These are phyloP conservation scores for Alternaria panax DNA, from an alignment of 2,329 filamentous ascomycete genomes.

Conservation along the genomic window DNA sequence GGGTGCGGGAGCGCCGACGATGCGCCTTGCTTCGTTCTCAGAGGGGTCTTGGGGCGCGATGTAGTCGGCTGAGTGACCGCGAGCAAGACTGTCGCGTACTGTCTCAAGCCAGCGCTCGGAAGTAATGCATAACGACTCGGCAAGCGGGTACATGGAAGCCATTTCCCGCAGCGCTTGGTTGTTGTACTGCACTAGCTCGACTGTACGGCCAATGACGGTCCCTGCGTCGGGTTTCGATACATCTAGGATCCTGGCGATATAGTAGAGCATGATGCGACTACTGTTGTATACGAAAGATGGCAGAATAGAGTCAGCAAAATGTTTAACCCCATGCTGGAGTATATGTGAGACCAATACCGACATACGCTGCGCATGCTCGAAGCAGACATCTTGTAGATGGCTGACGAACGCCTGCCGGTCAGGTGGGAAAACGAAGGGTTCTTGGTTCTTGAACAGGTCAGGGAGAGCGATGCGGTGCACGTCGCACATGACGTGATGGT, in stretches of 20 bases:
- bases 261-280: constrained; percentile 45
- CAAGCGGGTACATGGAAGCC: constrained; percentile 43
- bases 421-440: constrained; percentile 39
- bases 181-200: constrained; percentile 43
- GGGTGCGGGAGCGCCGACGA: constrained; percentile 30
- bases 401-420: constrained; percentile 36
- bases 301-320: constrained; percentile 44
- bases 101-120: constrained; percentile 45
- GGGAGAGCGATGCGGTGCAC: constrained; percentile 43
- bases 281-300: constrained; percentile 46
- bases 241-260: constrained; percentile 41
- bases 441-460: constrained; percentile 42
- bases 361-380: constrained; percentile 43
- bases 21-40: constrained; percentile 34
- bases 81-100: constrained; percentile 38
- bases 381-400: constrained; percentile 38
- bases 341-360: constrained; percentile 38
- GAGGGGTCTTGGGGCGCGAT: constrained; percentile 41
- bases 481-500: constrained; percentile 44
- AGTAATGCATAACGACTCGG: constrained; percentile 40
- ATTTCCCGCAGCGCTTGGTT: constrained; percentile 41
- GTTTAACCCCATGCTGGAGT: constrained; percentile 41
- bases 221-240: constrained; percentile 34
- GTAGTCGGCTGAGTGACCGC: constrained; percentile 37
- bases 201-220: constrained; percentile 35